Evolutionary conservation across 345 rosid species (phyloP).

Genomic region (Trapa incisa): DNA sequence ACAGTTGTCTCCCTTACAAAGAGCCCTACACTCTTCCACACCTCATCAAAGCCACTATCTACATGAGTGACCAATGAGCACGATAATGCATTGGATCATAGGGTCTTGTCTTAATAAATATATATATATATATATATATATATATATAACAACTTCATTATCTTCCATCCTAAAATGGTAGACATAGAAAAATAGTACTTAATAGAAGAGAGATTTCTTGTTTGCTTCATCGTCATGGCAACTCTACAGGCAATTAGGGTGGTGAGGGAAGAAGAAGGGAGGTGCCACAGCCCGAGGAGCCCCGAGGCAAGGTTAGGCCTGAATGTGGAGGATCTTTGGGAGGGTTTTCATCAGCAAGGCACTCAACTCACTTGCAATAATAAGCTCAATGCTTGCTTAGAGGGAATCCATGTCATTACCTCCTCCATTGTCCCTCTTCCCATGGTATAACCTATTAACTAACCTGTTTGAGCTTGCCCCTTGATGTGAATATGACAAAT

Average conservation of each 20-base stretch:
- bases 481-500: no score
- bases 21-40: no score
- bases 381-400: slow-evolving; percentile 93
- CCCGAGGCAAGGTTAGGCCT: slow-evolving; percentile 85
- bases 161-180: no score
- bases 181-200: no score
- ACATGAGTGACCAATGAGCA: no score
- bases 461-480: background rate
- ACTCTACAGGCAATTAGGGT: slow-evolving; percentile 8
- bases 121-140: no score
- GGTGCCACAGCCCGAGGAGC: slow-evolving; percentile 51
- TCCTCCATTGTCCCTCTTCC: slow-evolving; percentile 58
- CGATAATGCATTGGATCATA: no score
- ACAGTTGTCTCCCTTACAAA: no score
- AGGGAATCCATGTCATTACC: slow-evolving; percentile 73
- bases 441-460: slow-evolving; percentile 32
- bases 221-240: background rate
- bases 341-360: slow-evolving; percentile 33
- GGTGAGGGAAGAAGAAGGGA: slow-evolving; percentile 24
- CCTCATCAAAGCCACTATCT: no score
- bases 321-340: slow-evolving; percentile 97
- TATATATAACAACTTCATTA: no score
- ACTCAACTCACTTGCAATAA: slow-evolving; percentile 62
- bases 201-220: no score
- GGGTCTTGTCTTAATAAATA: no score